phyloP scores from a whole-genome alignment of 331 rosid species.

The Erythrophleum ivorense region DNA sequence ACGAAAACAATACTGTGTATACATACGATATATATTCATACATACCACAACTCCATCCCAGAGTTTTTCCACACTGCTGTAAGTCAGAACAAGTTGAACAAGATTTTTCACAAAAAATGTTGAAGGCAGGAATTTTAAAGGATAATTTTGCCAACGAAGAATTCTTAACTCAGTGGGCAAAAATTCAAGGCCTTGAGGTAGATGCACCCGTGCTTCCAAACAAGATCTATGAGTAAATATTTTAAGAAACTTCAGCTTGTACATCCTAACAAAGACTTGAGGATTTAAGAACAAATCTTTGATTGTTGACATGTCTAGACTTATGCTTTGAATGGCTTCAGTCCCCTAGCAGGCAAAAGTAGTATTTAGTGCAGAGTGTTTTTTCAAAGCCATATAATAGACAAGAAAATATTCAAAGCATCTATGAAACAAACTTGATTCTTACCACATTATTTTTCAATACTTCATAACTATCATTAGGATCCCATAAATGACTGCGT shows the following conservation, averaged over 20 bases:
- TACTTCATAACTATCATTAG: constrained; percentile 1
- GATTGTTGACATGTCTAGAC: background rate
- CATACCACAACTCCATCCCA: constrained; percentile 20
- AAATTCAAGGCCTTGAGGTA: constrained; percentile 4
- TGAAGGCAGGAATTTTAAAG: constrained; percentile 20
- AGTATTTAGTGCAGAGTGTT: background rate
- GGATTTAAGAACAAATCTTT: constrained; percentile 2
- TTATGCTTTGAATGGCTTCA: constrained; percentile 25
- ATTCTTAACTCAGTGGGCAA: constrained; percentile 7
- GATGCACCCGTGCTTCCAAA: background rate
- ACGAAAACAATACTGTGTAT: background rate
- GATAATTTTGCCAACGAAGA: constrained; percentile 12
- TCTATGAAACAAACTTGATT: background rate
- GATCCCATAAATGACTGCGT: constrained; percentile 14
- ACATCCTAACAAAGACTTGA: constrained; percentile 33
- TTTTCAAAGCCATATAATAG: background rate
- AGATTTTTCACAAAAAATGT: background rate
- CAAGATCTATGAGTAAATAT: background rate
- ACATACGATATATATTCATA: background rate
- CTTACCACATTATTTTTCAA: background rate
- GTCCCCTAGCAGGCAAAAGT: background rate
- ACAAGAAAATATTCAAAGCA: background rate
- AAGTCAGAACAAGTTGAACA: background rate
- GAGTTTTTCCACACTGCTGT: background rate
- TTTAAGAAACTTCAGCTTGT: constrained; percentile 38